These are phyloP conservation scores for Fusarium hainanense DNA, from an alignment of 2,329 filamentous ascomycete genomes.

Conservation along the genomic window DNA sequence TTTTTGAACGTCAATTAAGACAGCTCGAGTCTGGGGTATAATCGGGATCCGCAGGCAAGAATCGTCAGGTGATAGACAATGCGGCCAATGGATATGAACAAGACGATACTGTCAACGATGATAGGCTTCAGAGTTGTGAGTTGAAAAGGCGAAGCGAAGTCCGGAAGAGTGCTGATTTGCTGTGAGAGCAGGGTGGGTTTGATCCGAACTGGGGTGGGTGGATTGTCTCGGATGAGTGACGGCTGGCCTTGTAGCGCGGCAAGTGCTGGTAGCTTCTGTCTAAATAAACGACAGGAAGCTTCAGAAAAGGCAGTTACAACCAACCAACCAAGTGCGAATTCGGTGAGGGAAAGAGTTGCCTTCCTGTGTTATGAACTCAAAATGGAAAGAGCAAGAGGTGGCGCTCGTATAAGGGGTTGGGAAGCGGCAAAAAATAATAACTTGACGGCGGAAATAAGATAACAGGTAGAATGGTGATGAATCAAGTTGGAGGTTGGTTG, in stretches of 20 bases:
- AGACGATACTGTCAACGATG: slow-evolving; percentile 57
- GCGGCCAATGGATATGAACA: slow-evolving; percentile 61
- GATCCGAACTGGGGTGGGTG: slow-evolving; percentile 42
- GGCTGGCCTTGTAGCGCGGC: slow-evolving; percentile 42
- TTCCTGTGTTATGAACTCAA: neutral
- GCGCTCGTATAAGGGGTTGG: neutral
- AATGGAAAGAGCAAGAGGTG: neutral
- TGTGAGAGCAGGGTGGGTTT: slow-evolving; percentile 47
- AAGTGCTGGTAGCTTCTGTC: slow-evolving; percentile 27
- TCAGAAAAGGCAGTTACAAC: neutral
- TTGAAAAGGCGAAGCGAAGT: slow-evolving; percentile 51
- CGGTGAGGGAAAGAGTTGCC: neutral
- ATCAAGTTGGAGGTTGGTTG: slow-evolving; percentile 1
- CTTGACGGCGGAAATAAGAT: neutral
- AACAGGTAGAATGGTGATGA: neutral
- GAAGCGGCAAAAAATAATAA: neutral
- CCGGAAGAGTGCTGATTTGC: slow-evolving; percentile 64
- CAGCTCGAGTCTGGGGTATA: slow-evolving; percentile 43
- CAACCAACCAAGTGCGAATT: neutral
- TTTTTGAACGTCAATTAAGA: slow-evolving; percentile 40
- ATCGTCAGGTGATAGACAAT: slow-evolving; percentile 63
- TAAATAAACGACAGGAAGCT: slow-evolving; percentile 18
- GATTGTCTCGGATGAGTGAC: slow-evolving; percentile 46
- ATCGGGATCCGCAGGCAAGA: slow-evolving; percentile 49
- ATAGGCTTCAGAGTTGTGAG: slow-evolving; percentile 63